Evolutionary conservation across 2,329 filamentous ascomycete genomes (phyloP), one percentile per base, ranked within the genome.

Genomic region (Phialemonium atrogriseum): DNA sequence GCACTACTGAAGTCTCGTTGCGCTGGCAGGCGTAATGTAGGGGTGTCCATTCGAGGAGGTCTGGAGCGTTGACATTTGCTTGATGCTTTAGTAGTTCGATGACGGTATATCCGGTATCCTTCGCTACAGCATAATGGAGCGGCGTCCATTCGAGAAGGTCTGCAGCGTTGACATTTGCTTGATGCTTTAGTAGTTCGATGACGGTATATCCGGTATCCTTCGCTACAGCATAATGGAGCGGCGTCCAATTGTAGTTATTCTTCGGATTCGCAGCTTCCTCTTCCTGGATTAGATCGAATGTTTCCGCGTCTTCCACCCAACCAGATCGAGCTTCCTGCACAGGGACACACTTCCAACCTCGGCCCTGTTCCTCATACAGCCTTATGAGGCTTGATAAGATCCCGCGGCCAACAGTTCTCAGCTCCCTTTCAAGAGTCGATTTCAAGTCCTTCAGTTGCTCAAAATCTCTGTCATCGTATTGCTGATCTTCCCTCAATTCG

Each of bases 141-240:
- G 35, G 34, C n/a, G 41, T 43, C 42, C 45, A 46, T 10, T 41
- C 38, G 15, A 40, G 20, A 21, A 43, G 39, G 24, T 49, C 46
- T 10, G 26, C 37, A 10, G 5, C 11, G 11, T 38, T 33, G 13
- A 39, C 14, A 13, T 31, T 27, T 5, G n/a, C 17, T 8, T 17
- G 12, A 18, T 27, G 7, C 26, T 28, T 28, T 13, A 16, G 16
- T 21, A 13, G n/a, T n/a, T n/a, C n/a, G n/a, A n/a, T n/a, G n/a
- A n/a, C n/a, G n/a, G n/a, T n/a, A n/a, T n/a, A n/a, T n/a, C n/a
- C n/a, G n/a, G n/a, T n/a, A n/a, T n/a, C n/a, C n/a, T n/a, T n/a
- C n/a, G n/a, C n/a, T n/a, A n/a, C n/a, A n/a, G n/a, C n/a, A n/a
- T n/a, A n/a, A n/a, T n/a, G n/a, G n/a, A n/a, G n/a, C n/a, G n/a